Percentiles rank a stretch among this genome's conserved stretches.
Evolutionary conservation across 352 stramenopile species (phyloP).

Genomic region (Phytophthora agathidicida): DNA sequence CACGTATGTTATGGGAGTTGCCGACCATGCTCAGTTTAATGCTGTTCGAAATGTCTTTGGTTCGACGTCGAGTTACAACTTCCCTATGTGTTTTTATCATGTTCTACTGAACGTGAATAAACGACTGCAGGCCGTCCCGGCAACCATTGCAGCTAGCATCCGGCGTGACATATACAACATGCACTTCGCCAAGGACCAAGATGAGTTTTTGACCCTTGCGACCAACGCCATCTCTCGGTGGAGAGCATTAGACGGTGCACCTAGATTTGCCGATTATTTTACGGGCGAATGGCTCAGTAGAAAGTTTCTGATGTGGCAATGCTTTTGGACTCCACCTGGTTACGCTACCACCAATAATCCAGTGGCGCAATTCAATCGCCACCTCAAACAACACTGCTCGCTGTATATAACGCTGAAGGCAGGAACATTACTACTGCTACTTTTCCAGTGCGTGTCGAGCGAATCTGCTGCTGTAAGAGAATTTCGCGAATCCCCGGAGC

Average conservation of each 20-base stretch:
- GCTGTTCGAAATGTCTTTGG: neutral
- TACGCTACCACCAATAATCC: constrained; percentile 11
- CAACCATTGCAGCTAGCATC: neutral
- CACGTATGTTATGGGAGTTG: neutral
- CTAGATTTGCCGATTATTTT: neutral
- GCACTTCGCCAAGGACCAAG: neutral
- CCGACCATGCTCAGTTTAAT: neutral
- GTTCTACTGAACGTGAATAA: neutral
- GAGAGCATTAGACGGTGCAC: too few species aligned
- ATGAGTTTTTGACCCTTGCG: neutral
- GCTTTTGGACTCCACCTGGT: neutral
- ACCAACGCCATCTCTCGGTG: too few species aligned
- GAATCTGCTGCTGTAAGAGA: neutral
- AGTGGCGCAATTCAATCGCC: constrained; percentile 1
- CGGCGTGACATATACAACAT: constrained; percentile 1
- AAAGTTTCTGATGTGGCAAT: neutral
- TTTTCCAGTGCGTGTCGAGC: neutral
- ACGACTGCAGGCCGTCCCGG: neutral
- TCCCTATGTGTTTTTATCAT: neutral
- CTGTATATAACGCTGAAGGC: neutral
- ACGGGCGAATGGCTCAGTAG: neutral
- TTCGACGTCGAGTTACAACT: neutral
- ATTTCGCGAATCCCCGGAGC: neutral
- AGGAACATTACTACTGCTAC: neutral
- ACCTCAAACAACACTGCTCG: neutral